Conservation (phyloP, 352 stramenopile genomes). For the Phytophthora colocasiae region DNA sequence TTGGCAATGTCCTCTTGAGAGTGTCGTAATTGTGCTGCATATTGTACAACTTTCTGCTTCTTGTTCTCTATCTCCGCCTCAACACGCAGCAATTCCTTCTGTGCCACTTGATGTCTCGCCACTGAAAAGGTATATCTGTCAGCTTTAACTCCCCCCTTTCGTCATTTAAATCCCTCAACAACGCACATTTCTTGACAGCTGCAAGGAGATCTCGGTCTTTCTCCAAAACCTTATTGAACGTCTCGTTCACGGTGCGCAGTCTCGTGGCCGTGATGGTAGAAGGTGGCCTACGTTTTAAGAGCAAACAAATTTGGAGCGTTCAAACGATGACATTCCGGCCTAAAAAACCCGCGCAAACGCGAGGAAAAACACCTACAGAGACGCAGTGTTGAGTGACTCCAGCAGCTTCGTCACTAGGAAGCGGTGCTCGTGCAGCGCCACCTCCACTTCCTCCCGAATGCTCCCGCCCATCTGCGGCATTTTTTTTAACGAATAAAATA, state of each 20-base stretch:
- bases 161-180: background rate
- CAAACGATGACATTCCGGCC: slow-evolving; percentile 4
- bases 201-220: slow-evolving; percentile 77
- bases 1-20: slow-evolving; percentile 75
- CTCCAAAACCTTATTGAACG: slow-evolving; percentile 76
- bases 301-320: background rate
- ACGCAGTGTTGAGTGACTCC: slow-evolving; percentile 75
- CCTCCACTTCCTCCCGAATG: slow-evolving; percentile 77
- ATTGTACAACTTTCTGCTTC: slow-evolving; percentile 71
- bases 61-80: slow-evolving; percentile 72
- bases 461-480: slow-evolving; percentile 42
- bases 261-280: slow-evolving; percentile 80
- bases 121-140: slow-evolving; percentile 39
- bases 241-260: slow-evolving; percentile 80
- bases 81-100: slow-evolving; percentile 70
- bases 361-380: slow-evolving; percentile 42
- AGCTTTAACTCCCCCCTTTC: background rate
- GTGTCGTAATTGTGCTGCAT: slow-evolving; percentile 67
- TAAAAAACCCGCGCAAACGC: background rate
- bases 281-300: slow-evolving; percentile 49
- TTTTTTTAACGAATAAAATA: slow-evolving; percentile 7
- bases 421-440: slow-evolving; percentile 81
- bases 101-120: slow-evolving; percentile 69
- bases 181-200: slow-evolving; percentile 80
- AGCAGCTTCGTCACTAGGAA: slow-evolving; percentile 88